phyloP scores from a whole-genome alignment of 75 land plant genomes.

The Selaginella tamariscina region DNA sequence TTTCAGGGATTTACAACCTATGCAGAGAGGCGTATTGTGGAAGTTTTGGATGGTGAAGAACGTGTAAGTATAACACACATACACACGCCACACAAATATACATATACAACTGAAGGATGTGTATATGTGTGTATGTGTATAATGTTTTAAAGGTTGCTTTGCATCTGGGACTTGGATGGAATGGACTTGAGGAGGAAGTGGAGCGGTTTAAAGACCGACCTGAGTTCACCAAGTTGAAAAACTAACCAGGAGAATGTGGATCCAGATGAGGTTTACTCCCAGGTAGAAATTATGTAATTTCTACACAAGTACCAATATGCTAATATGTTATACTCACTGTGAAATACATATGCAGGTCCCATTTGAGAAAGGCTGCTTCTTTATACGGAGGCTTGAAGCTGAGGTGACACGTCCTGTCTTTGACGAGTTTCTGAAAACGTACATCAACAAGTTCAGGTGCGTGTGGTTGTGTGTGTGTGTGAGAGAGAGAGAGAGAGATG shows the following conservation, averaged over 20 bases:
- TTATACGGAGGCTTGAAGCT: conserved; percentile 68
- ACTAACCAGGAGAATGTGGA: conserved; percentile 66
- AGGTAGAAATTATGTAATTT: no score
- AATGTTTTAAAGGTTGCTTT: no score
- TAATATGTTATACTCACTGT: no score
- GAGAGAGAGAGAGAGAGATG: no score
- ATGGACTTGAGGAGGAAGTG: conserved; percentile 44
- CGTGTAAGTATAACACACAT: no score
- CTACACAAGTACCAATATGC: no score
- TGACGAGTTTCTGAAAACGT: conserved; percentile 72
- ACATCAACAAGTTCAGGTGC: conserved; percentile 55
- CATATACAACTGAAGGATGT: no score
- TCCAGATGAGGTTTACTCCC: conserved; percentile 75
- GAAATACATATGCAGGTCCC: no score
- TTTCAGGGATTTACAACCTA: conserved; percentile 76
- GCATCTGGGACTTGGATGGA: conserved; percentile 76
- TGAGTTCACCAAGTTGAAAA: conserved; percentile 76
- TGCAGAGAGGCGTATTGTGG: conserved; percentile 82
- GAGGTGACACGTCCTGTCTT: conserved; percentile 56
- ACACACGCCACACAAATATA: no score
- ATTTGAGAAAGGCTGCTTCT: conserved; percentile 83
- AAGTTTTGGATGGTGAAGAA: conserved; percentile 65
- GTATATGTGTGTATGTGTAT: no score
- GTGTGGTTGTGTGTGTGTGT: no score
- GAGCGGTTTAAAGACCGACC: conserved; percentile 71